phyloP scores from a whole-genome alignment of 1,284 basidiomycete species.

The Ustilago vetiveriae region DNA sequence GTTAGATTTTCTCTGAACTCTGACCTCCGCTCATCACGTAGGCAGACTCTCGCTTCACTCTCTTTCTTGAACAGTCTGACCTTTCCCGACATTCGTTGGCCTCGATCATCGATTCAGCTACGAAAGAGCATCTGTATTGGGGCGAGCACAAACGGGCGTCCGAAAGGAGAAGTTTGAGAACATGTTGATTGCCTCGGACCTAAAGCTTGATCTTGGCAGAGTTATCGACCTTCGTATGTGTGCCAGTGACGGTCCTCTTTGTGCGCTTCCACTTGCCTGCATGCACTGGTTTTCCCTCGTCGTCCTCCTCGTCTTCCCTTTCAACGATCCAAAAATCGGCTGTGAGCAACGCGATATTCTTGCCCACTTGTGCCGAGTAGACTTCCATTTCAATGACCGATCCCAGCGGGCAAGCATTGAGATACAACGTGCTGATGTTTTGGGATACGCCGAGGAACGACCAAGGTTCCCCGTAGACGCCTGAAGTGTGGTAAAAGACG shows the following conservation, averaged over 20 bases:
- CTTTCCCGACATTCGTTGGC: too few species aligned
- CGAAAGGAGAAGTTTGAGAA: background rate
- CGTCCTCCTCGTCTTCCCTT: constrained; percentile 31
- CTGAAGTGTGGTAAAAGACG: constrained; percentile 47
- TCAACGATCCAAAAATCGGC: constrained; percentile 55
- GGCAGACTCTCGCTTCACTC: too few species aligned
- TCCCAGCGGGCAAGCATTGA: constrained; percentile 53
- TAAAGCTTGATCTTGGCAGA: constrained; percentile 45
- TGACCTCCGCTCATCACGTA: too few species aligned
- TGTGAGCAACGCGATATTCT: constrained; percentile 44
- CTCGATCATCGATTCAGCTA: too few species aligned
- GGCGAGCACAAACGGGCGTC: too few species aligned
- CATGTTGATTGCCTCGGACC: background rate
- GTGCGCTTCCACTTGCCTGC: constrained; percentile 45
- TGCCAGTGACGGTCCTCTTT: constrained; percentile 37
- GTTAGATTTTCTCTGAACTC: too few species aligned
- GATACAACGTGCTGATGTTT: constrained; percentile 58
- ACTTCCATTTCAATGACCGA: constrained; percentile 59
- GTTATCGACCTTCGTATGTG: constrained; percentile 60
- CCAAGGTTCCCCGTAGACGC: constrained; percentile 51
- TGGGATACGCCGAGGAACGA: constrained; percentile 62
- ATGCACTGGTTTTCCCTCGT: constrained; percentile 23
- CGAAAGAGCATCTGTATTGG: too few species aligned
- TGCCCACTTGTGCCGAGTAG: constrained; percentile 47
- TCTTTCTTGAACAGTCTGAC: too few species aligned